Evolutionary conservation across 2,329 filamentous ascomycete genomes (phyloP), one percentile per base, ranked within the genome.

Genomic region (Aspergillus felis): DNA sequence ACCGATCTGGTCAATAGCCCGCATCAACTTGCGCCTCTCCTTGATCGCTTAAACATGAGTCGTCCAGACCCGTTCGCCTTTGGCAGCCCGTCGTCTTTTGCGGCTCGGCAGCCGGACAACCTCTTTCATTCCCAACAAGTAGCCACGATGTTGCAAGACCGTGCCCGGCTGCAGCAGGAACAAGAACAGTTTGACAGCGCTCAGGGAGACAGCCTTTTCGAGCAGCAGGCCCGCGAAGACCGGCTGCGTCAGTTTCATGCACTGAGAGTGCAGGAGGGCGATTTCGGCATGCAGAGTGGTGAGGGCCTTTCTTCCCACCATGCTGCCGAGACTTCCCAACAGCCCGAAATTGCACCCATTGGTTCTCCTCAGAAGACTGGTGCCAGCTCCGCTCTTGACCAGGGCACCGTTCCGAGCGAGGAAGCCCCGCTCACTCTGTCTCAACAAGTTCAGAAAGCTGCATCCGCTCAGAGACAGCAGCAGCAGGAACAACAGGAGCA

Each of bases 201-300:
- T 4, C 76, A 79, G 58, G 69, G 73, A 29, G 75, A 78, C 59
- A 73, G 70, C 59, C 74, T 79, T 53, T 77, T 79, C 57, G 80
- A 82, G 54, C 77, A 81, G 61, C 76, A 83, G 65, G 77, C 76
- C 29, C 79, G 80, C 52, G 81, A 82, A 60, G 89, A 91, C 50
- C 87, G 92, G 49, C 81, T 97, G 22, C 85, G 89, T 64, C 88
- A 97, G 69, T 97, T 97, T 70, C 86, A 95, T 66, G 84, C 88
- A 29, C 77, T 94, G 51, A 84, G 90, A 64, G 84, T 87, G n/a
- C 84, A 90, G 68, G 84, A 88, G 58, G 90, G 92, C 57, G 74
- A 77, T 51, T 65, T 71, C 54, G 71, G 69, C 4, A 57, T 74
- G 57, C 67, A 73, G 55, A 73, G 69, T 50, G 67, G 67, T 32